Evolutionary conservation across 1,284 basidiomycete species (phyloP), one percentile per base, ranked within the genome.

Genomic region (Flammula alnicola): DNA sequence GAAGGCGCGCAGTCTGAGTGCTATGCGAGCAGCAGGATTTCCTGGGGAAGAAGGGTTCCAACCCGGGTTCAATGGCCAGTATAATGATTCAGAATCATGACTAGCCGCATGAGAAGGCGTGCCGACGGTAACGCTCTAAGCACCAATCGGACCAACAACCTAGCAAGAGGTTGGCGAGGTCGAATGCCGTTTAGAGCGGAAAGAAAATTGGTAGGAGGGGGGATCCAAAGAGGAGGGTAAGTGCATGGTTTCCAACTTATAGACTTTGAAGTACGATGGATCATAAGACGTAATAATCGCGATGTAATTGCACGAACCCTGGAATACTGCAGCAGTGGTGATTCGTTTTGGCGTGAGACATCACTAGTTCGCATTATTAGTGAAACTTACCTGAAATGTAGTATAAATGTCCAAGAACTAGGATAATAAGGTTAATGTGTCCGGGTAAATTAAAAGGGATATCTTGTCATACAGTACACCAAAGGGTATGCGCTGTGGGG

Each of bases 61-160:
- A 42, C 22, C 27, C 22, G 30, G 26, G 27, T 14, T 30, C 30
- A 23, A 31, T 31, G 41, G 30, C 41, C 41, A 30, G 30, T 20
- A 22, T 31, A 22, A 3, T 32, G 29, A 19, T 27, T n/a, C 41
- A 43, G 41, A 29, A 20, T 43, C 32, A 43, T 17, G 30, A n/a
- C 27, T 39, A 39, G 37, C 37, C 14, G 22, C 8, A 32, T 22
- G 19, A 43, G n/a, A n/a, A 43, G n/a, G 27, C 39, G 27, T 27
- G 27, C 39, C 41, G 29, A 43, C 11, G 19, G 19, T 27, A 32
- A 35, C 19, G 22, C 20, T 14, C 8, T 23, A 35, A 35, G 30
- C 30, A 44, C 31, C 31, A 22, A 12, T 44, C 43, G 43, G 43
- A 44, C 43, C 43, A 44, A 44, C 43, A 44, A 44, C 33, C 32